Evolutionary conservation across 2,329 filamentous ascomycete species (phyloP), one percentile per base, ranked within the genome.

Genomic region (Talaromyces amestolkiae): DNA sequence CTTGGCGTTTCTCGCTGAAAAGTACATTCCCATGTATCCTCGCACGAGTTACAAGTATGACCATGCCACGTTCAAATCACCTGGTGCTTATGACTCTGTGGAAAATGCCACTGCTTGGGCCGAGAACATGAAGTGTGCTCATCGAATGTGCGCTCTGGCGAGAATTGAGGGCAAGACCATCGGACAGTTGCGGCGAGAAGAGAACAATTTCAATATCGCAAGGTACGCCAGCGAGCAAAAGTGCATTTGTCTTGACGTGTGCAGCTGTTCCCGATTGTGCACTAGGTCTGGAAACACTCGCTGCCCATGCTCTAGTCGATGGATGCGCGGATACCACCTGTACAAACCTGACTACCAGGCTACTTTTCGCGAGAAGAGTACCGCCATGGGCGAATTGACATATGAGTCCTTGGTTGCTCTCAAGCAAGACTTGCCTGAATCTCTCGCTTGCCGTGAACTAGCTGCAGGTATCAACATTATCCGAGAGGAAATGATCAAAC

Each of bases 251-350:
- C 66, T 68, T 15, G 68, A 70, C 1, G 60, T 68, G 56, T 79
- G 78, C 61, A 67, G 60, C 22, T 80, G 78, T 62, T 69, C 77
- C 17, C 58, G 41, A 22, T 70, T 71, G 15, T 80, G 78, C 58
- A 79, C 77, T 1, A 31, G 68, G 22, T 67, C 73, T 8, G 71
- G 71, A 6, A 69, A 73, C 60, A 70, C 69, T 11, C 51, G 43
- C 11, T 80, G 78, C 43, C 77, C 76, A 33, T 80, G 78, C 65
- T 72, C 75, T 6, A 72, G 74, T 54, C 72, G 76, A 31, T 71
- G 76, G 67, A 65, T 77, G 53, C 74, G 74, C 37, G 68, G 76
- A 41, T 68, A 75, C 64, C 67, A 72, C n/a, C 31, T 59, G 10
- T 47, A 66, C 49, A 45, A 58, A 27, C 61, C 54, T 19, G 56